These are phyloP conservation scores for Canavalia ensiformis DNA, from an alignment of 306 rosid species.

Conservation along the genomic window DNA sequence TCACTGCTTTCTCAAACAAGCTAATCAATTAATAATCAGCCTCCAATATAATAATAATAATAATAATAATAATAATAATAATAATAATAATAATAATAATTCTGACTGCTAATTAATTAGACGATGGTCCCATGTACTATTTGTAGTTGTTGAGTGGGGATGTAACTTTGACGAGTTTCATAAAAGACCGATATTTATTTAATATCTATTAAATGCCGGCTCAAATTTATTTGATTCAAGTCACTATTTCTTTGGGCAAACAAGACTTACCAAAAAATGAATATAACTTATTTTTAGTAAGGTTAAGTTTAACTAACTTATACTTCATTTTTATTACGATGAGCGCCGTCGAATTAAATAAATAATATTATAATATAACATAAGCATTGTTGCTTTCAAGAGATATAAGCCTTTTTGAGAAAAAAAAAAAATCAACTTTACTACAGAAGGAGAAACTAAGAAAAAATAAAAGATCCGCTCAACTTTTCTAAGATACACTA, in stretches of 20 bases:
- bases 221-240: background rate
- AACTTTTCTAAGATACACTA: too few relatives aligned
- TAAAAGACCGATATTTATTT: background rate
- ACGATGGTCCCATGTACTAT: background rate
- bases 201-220: background rate
- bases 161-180: background rate
- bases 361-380: background rate
- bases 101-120: background rate
- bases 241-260: background rate
- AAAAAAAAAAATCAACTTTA: too few relatives aligned
- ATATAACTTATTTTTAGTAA: background rate
- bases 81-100: background rate
- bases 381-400: too few relatives aligned
- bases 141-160: background rate
- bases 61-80: background rate
- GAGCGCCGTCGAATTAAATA: background rate
- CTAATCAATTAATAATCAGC: background rate
- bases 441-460: too few relatives aligned
- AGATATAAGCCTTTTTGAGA: too few relatives aligned
- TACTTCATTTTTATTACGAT: background rate
- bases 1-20: background rate
- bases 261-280: background rate
- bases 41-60: background rate
- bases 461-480: too few relatives aligned
- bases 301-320: background rate